A percentile compares a stretch with the other conserved stretches of the same genome.
Conservation (phyloP, 2,329 filamentous ascomycete genomes). For the Xylaria sp. region DNA sequence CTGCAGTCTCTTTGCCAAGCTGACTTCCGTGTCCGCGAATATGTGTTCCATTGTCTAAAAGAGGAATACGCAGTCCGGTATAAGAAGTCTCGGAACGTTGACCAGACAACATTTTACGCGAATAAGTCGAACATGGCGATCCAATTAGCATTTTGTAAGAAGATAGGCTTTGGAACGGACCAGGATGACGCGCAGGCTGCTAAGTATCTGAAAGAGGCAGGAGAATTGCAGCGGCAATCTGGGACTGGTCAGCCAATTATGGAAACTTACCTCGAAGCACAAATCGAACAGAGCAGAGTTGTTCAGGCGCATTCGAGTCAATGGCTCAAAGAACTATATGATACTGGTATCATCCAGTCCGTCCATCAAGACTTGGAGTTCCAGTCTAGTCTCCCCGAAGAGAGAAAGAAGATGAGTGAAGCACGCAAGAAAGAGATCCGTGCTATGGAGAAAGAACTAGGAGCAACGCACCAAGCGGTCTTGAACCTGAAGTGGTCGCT, state of each 20-base stretch:
- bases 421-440: background rate
- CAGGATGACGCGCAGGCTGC: background rate
- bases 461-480: background rate
- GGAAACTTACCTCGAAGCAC: background rate
- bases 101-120: background rate
- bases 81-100: background rate
- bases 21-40: background rate
- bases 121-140: background rate
- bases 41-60: background rate
- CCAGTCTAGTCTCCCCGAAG: background rate
- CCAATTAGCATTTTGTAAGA: background rate
- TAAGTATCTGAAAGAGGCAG: background rate
- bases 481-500: background rate
- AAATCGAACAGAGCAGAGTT: background rate
- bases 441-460: background rate
- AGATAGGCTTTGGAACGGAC: background rate
- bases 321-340: slow-evolving; percentile 1
- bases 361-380: background rate
- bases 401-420: background rate
- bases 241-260: background rate
- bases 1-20: background rate
- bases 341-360: background rate
- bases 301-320: background rate
- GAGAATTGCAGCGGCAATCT: background rate
- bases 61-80: background rate